Evolutionary conservation across 192 early-diverging fungal species (phyloP).

Genomic region (Fimicolochytrium jonesii): DNA sequence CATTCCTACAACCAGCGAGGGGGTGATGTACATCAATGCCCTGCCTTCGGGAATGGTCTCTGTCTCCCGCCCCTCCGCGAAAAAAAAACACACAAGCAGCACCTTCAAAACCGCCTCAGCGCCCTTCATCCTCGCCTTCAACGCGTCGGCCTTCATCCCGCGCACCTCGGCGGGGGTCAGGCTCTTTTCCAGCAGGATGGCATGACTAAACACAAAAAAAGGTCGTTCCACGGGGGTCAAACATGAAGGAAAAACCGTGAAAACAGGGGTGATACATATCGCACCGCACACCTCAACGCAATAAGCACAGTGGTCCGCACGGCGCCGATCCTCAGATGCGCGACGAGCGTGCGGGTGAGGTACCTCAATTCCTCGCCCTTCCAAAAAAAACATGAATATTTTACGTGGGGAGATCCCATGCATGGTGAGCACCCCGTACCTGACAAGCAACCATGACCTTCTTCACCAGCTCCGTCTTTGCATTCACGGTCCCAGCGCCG

Average conservation of each 20-base stretch:
- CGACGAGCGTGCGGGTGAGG: slow-evolving; percentile 14
- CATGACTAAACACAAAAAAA: background rate
- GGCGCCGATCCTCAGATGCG: slow-evolving; percentile 22
- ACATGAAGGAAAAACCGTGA: no score
- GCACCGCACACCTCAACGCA: slow-evolving; percentile 12
- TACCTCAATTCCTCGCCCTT: slow-evolving; percentile 23
- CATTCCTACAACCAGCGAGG: slow-evolving; percentile 10
- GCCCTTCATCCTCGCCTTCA: slow-evolving; percentile 1
- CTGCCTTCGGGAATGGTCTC: no score
- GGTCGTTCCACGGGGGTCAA: background rate
- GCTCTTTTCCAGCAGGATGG: slow-evolving; percentile 1
- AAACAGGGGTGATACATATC: background rate
- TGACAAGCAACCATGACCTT: slow-evolving; percentile 20
- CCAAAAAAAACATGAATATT: background rate
- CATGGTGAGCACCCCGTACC: no score
- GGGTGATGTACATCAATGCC: no score
- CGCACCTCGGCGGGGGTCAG: background rate
- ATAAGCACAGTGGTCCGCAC: slow-evolving; percentile 23
- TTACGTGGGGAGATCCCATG: background rate
- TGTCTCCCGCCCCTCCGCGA: no score
- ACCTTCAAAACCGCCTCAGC: slow-evolving; percentile 21
- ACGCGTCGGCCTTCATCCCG: background rate
- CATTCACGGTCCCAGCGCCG: slow-evolving; percentile 12
- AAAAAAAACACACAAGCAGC: no score
- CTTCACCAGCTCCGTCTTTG: slow-evolving; percentile 17